phyloP scores from a whole-genome alignment of 1,284 basidiomycete genomes.

The Rhodotorula mucilaginosa region DNA sequence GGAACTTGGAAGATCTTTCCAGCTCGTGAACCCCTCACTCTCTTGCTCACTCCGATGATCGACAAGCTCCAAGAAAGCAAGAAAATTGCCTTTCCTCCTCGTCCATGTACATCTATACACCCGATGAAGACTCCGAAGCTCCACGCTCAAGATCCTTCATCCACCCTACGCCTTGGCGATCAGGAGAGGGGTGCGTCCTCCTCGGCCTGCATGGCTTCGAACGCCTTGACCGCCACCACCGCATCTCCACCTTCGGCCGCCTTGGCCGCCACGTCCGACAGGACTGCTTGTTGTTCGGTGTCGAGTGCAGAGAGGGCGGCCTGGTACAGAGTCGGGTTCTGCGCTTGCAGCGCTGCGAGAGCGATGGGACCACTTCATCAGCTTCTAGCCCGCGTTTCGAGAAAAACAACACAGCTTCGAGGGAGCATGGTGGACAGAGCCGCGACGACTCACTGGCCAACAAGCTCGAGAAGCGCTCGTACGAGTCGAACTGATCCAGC shows the following conservation, averaged over 20 bases:
- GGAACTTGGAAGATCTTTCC: too few species aligned
- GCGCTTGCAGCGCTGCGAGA: slow-evolving; percentile 20
- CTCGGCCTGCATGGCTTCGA: slow-evolving; percentile 6
- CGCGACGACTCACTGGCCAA: slow-evolving; percentile 28
- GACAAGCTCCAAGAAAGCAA: too few species aligned
- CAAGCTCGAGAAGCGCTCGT: slow-evolving; percentile 40
- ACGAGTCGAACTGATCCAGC: slow-evolving; percentile 45
- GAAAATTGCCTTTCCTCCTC: too few species aligned
- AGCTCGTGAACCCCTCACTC: too few species aligned
- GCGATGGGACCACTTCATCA: not conserved
- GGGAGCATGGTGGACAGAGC: not conserved
- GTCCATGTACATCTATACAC: too few species aligned
- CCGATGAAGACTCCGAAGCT: too few species aligned
- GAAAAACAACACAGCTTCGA: not conserved
- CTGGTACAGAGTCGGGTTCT: slow-evolving; percentile 24
- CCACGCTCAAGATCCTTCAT: too few species aligned
- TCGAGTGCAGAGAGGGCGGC: slow-evolving; percentile 18
- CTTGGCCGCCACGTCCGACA: slow-evolving; percentile 25
- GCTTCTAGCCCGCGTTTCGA: too few species aligned
- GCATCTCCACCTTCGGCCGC: slow-evolving; percentile 28
- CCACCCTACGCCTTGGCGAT: not conserved
- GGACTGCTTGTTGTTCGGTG: slow-evolving; percentile 12
- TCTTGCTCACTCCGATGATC: too few species aligned
- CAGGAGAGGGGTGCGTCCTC: not conserved
- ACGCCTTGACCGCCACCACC: slow-evolving; percentile 18